phyloP scores from a whole-genome alignment of 805 yeast species.

The Ogataea nitratoaversa region DNA sequence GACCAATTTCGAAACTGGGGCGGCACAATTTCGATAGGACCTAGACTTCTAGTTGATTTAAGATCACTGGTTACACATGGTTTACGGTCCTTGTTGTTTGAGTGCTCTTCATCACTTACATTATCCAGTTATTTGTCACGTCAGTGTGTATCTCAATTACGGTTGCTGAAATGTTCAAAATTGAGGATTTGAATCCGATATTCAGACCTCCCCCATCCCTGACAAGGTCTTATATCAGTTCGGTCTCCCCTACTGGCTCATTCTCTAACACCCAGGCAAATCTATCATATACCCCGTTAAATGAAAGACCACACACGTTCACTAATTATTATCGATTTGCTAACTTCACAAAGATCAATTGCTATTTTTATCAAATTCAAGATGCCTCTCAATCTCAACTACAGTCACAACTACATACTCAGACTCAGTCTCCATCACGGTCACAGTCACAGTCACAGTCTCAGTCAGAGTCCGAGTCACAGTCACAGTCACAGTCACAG shows the following conservation, averaged over 20 bases:
- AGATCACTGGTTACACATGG: too few relatives aligned
- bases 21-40: too few relatives aligned
- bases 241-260: neutral
- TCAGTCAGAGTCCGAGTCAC: too few relatives aligned
- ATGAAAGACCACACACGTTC: conserved; percentile 20
- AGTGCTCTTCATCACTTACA: too few relatives aligned
- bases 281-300: conserved; percentile 3
- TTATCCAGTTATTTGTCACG: too few relatives aligned
- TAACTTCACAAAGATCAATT: conserved; percentile 23
- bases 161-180: conserved; percentile 11
- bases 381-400: conserved; percentile 3
- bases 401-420: neutral
- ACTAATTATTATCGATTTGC: conserved; percentile 31
- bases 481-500: too few relatives aligned
- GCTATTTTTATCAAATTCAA: conserved; percentile 29
- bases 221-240: neutral
- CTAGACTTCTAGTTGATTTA: too few relatives aligned
- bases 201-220: conserved; percentile 13
- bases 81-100: too few relatives aligned
- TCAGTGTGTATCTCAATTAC: too few relatives aligned
- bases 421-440: too few relatives aligned
- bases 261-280: neutral
- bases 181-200: conserved; percentile 22
- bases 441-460: too few relatives aligned
- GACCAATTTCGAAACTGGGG: too few relatives aligned